A percentile compares a stretch with the other conserved stretches of the same genome.
Evolutionary conservation across 768 basidiomycete genomes (phyloP).

Genomic region (Strobilomyces dryophilus): DNA sequence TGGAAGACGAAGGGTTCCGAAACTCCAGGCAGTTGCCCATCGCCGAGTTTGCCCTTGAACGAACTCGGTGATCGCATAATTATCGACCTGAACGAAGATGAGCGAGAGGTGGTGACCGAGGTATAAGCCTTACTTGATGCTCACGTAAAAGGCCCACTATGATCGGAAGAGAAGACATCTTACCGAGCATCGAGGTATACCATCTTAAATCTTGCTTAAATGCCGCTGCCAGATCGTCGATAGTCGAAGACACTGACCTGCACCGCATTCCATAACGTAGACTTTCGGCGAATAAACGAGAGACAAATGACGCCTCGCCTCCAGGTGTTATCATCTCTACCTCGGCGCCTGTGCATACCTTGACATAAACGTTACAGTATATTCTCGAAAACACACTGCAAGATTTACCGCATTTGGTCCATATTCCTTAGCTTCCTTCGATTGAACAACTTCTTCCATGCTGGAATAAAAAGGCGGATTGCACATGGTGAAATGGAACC

Average conservation of each 20-base stretch:
- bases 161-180: constrained; percentile 64
- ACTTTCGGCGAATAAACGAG: constrained; percentile 75
- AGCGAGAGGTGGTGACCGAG: not conserved
- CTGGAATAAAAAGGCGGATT: constrained; percentile 96
- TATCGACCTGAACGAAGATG: constrained; percentile 55
- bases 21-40: constrained; percentile 94
- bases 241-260: constrained; percentile 38
- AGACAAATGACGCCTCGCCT: constrained; percentile 80
- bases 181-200: constrained; percentile 94
- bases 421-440: constrained; percentile 58
- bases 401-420: constrained; percentile 65
- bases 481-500: constrained; percentile 84
- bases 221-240: not conserved
- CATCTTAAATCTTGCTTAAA: constrained; percentile 41
- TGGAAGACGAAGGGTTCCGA: constrained; percentile 56
- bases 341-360: constrained; percentile 85
- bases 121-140: constrained; percentile 35
- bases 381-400: not conserved
- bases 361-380: not conserved
- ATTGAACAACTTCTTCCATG: constrained; percentile 56
- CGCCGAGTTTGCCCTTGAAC: constrained; percentile 83
- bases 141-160: constrained; percentile 54
- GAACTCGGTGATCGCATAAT: constrained; percentile 84
- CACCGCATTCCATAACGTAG: constrained; percentile 45
- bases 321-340: constrained; percentile 89